Percentiles rank a stretch among this genome's conserved stretches.
These are phyloP conservation scores for Crepidotus variabilis DNA, from an alignment of 768 basidiomycete species.

Conservation along the genomic window DNA sequence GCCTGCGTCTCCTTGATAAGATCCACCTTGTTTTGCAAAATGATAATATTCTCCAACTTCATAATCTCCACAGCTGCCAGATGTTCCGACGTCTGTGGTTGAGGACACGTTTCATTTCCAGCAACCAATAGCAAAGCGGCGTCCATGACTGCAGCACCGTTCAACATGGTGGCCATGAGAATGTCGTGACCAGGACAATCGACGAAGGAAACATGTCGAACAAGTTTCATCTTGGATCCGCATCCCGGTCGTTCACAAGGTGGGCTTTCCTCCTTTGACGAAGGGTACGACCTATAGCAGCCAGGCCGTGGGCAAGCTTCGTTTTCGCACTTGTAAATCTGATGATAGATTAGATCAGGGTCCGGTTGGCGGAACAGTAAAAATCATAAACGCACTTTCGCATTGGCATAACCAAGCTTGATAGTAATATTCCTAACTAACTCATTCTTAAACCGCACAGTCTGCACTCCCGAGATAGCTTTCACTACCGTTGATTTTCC, in stretches of 20 bases:
- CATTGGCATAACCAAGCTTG: constrained; percentile 98
- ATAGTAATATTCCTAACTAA: constrained; percentile 98
- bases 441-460: constrained; percentile 99
- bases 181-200: constrained; percentile 98
- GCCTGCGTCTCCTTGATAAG: constrained; percentile 94
- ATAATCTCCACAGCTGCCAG: constrained; percentile 99
- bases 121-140: constrained; percentile 94
- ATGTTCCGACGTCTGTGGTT: constrained; percentile 98
- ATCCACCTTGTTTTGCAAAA: constrained; percentile 98
- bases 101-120: constrained; percentile 98
- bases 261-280: constrained; percentile 91
- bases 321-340: constrained; percentile 99
- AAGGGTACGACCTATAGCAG: constrained; percentile 90
- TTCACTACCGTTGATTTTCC: constrained; percentile 97
- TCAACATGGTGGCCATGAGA: constrained; percentile 99
- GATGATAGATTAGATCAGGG: constrained; percentile 15
- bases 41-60: constrained; percentile 97
- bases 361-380: not conserved
- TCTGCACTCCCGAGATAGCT: constrained; percentile 98
- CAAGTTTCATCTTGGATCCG: constrained; percentile 82
- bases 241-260: constrained; percentile 94
- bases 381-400: constrained; percentile 63
- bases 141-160: constrained; percentile 99
- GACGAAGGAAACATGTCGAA: constrained; percentile 98
- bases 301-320: constrained; percentile 89